Conservation (phyloP, 441 rosid genomes). For the Euphorbia celastroides region DNA sequence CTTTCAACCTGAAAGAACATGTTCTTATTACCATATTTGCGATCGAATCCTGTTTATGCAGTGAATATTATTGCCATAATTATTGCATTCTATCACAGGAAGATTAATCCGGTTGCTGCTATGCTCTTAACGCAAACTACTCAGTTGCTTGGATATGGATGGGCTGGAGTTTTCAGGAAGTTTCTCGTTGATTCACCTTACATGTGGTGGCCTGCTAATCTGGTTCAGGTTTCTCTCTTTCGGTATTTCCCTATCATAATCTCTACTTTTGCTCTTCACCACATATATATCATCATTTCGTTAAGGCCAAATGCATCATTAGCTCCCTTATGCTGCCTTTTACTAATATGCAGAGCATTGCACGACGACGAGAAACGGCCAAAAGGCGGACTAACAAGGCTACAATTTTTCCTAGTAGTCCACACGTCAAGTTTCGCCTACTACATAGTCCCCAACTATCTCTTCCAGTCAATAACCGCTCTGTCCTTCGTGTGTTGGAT, state of each 20-base stretch:
- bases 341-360: constrained; percentile 28
- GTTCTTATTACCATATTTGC: constrained; percentile 42
- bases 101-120: constrained; percentile 32
- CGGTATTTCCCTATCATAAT: constrained; percentile 16
- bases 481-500: constrained; percentile 41
- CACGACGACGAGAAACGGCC: constrained; percentile 38
- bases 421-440: constrained; percentile 35
- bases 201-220: constrained; percentile 56
- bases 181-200: constrained; percentile 46
- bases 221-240: constrained; percentile 50
- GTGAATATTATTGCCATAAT: constrained; percentile 34
- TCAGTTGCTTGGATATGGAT: constrained; percentile 49
- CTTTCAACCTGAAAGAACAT: constrained; percentile 49
- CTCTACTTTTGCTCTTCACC: background rate
- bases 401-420: constrained; percentile 41
- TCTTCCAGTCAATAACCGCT: constrained; percentile 37
- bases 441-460: constrained; percentile 34
- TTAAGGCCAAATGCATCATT: no score
- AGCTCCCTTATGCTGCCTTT: background rate
- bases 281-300: no score
- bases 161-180: constrained; percentile 42
- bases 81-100: constrained; percentile 35
- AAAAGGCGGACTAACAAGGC: constrained; percentile 36
- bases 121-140: constrained; percentile 36
- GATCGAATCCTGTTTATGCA: constrained; percentile 29